These are phyloP conservation scores for Pseudogymnoascus sp. DNA, from an alignment of 2,329 filamentous ascomycete species.

Conservation along the genomic window DNA sequence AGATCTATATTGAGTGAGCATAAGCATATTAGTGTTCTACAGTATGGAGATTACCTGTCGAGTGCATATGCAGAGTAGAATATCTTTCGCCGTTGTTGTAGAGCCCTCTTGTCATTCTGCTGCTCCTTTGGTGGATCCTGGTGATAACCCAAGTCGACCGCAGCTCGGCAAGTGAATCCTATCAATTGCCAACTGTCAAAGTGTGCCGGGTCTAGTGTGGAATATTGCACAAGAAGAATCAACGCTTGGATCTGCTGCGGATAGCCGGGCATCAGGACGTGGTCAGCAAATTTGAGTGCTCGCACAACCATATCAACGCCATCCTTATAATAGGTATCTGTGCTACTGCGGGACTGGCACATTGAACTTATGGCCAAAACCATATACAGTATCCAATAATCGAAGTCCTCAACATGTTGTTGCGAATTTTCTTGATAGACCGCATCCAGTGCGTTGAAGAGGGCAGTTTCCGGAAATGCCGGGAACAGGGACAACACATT, in stretches of 20 bases:
- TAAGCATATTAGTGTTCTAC: background rate
- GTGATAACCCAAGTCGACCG: slow-evolving; percentile 85
- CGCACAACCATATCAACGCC: slow-evolving; percentile 48
- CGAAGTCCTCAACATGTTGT: slow-evolving; percentile 47
- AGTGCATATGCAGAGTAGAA: slow-evolving; percentile 89
- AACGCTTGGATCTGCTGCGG: slow-evolving; percentile 81
- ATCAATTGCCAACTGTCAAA: slow-evolving; percentile 94
- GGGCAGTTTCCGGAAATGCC: slow-evolving; percentile 68
- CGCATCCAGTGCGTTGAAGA: slow-evolving; percentile 72
- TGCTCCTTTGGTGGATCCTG: slow-evolving; percentile 75
- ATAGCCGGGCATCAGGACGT: slow-evolving; percentile 77
- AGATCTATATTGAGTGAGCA: slow-evolving; percentile 42
- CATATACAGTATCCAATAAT: slow-evolving; percentile 83
- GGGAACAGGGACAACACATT: slow-evolving; percentile 76
- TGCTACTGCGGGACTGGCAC: slow-evolving; percentile 60
- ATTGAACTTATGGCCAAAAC: slow-evolving; percentile 76
- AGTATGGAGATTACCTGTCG: slow-evolving; percentile 54
- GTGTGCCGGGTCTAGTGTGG: slow-evolving; percentile 79
- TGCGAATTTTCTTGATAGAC: slow-evolving; percentile 61
- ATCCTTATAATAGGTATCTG: slow-evolving; percentile 52
- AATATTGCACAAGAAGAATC: slow-evolving; percentile 77
- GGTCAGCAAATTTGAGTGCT: slow-evolving; percentile 70
- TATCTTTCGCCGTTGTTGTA: slow-evolving; percentile 72
- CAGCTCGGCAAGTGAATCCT: slow-evolving; percentile 78
- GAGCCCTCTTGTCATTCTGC: slow-evolving; percentile 54